These are phyloP conservation scores for grape (Vitis vinifera) DNA, from an alignment of 164 flowering plant genomes.

Conservation along the genomic window ASM3070453v1 NC_081822.1:2474001-2474500, in stretches of 20 bases:
- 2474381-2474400: conserved; percentile 79
- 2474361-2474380: conserved; percentile 70
- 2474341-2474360: conserved; percentile 69
- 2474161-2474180: conserved; percentile 74
- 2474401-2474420: conserved; percentile 83
- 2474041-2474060: conserved; percentile 66
- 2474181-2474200: conserved; percentile 44
- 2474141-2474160: conserved; percentile 76
- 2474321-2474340: neutral
- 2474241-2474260: conserved; percentile 68
- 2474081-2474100: conserved; percentile 69
- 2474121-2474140: conserved; percentile 60
- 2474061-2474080: conserved; percentile 64
- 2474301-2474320: neutral
- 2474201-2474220: conserved; percentile 55
- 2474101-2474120: conserved; percentile 72
- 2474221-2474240: conserved; percentile 67
- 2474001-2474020: conserved; percentile 65
- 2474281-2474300: neutral
- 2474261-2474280: conserved; percentile 17
- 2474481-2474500: conserved; percentile 39
- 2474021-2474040: conserved; percentile 76
- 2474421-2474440: conserved; percentile 53
- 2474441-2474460: conserved; percentile 63
- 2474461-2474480: conserved; percentile 55